Conservation (phyloP, 305 asterid genomes). For the Withania somnifera region DNA sequence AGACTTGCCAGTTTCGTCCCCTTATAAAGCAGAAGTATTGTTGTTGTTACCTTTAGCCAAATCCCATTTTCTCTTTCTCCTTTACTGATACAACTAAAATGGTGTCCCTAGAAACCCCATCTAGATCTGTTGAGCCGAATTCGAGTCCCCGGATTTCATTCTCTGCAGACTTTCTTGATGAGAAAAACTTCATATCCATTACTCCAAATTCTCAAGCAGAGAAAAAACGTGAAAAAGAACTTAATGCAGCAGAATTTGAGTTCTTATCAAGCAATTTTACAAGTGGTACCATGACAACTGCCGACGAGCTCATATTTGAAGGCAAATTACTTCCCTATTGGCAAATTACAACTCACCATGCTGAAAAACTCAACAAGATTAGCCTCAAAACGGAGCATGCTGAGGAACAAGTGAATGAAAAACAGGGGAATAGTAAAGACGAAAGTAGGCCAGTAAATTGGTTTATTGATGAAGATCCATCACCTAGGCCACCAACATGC, state of each 20-base stretch:
- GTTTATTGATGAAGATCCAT: slow-evolving; percentile 90
- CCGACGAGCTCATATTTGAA: slow-evolving; percentile 64
- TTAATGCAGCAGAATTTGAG: slow-evolving; percentile 42
- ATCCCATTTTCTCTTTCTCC: background rate
- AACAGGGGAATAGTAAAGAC: background rate
- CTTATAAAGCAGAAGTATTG: slow-evolving; percentile 13
- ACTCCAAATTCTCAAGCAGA: slow-evolving; percentile 30
- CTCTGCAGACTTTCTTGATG: slow-evolving; percentile 69
- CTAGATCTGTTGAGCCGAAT: background rate
- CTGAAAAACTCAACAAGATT: slow-evolving; percentile 42
- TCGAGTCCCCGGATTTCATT: slow-evolving; percentile 67
- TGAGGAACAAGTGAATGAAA: slow-evolving; percentile 4
- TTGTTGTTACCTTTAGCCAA: background rate
- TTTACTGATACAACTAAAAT: background rate
- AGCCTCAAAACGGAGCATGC: slow-evolving; percentile 26
- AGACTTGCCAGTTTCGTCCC: background rate
- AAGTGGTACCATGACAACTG: slow-evolving; percentile 35
- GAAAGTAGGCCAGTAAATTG: slow-evolving; percentile 39
- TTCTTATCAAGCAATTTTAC: slow-evolving; percentile 43
- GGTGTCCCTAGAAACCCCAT: background rate
- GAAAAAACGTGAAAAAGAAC: slow-evolving; percentile 8
- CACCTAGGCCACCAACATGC: slow-evolving; percentile 88
- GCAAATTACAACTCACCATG: slow-evolving; percentile 38
- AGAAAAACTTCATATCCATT: slow-evolving; percentile 48
- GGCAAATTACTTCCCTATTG: slow-evolving; percentile 72